Evolutionary conservation across 257 asterid species (phyloP).

Genomic region (Capsicum rhomboideum): DNA sequence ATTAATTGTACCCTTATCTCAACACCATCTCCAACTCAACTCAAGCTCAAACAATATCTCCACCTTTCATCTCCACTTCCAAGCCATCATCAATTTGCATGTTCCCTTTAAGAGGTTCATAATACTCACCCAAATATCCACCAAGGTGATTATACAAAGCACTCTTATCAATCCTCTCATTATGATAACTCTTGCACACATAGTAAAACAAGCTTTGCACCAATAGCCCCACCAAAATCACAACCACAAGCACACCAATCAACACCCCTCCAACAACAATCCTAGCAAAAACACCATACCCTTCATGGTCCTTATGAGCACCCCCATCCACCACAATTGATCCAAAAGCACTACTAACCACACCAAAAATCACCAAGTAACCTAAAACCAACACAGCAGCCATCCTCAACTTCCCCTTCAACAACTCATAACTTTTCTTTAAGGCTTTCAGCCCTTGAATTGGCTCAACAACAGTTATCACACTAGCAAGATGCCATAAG

Average conservation of each 20-base stretch:
- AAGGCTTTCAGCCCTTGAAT: conserved; percentile 52
- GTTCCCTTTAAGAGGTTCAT: conserved; percentile 92
- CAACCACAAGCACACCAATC: conserved; percentile 80
- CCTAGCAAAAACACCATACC: conserved; percentile 42
- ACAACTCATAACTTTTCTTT: conserved; percentile 57
- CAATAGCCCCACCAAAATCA: conserved; percentile 68
- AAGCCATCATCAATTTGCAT: conserved; percentile 57
- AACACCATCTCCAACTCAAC: background rate
- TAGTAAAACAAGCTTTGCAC: conserved; percentile 95
- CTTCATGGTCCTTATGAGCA: conserved; percentile 9
- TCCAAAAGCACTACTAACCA: conserved; percentile 42
- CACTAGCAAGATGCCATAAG: conserved; percentile 92
- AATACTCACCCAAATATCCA: conserved; percentile 81
- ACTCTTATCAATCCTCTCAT: conserved; percentile 78
- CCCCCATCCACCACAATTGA: conserved; percentile 80
- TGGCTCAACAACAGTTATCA: conserved; percentile 79
- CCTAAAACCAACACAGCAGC: conserved; percentile 53
- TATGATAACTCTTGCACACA: conserved; percentile 90
- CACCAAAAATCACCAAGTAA: conserved; percentile 60
- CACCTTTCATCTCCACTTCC: background rate
- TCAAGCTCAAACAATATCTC: background rate
- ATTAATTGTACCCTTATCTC: background rate
- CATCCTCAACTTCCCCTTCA: conserved; percentile 44
- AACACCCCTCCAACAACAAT: conserved; percentile 73
- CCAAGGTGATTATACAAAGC: conserved; percentile 88